Evolutionary conservation across 2,329 filamentous ascomycete genomes (phyloP).

Genomic region (Amesomyces nigricolor): DNA sequence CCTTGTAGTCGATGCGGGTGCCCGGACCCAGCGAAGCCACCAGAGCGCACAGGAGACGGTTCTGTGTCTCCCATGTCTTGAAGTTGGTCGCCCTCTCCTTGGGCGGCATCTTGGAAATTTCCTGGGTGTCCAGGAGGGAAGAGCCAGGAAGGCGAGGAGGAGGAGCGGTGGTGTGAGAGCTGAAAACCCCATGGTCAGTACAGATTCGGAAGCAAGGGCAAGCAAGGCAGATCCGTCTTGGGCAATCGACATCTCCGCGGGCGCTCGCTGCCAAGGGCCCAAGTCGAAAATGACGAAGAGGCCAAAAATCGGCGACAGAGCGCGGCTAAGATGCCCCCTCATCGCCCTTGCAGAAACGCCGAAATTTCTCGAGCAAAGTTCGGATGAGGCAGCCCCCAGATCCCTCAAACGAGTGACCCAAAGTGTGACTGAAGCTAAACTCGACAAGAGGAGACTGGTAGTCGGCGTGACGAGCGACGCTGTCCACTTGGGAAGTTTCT

Average conservation of each 20-base stretch:
- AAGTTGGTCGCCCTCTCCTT: slow-evolving; percentile 44
- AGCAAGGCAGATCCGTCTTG: neutral
- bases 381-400: neutral
- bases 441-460: neutral
- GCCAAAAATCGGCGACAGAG: neutral
- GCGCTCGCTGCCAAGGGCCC: neutral
- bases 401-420: neutral
- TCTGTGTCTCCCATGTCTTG: slow-evolving; percentile 54
- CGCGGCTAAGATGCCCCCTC: neutral
- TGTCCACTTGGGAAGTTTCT: neutral
- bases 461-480: slow-evolving; percentile 1
- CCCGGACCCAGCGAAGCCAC: slow-evolving; percentile 48
- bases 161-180: neutral
- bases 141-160: neutral
- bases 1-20: slow-evolving; percentile 55
- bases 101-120: neutral
- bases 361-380: slow-evolving; percentile 5
- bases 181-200: neutral
- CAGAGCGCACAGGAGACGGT: slow-evolving; percentile 55
- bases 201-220: too few species aligned
- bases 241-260: too few species aligned
- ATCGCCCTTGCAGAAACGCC: neutral
- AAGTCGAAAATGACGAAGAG: neutral
- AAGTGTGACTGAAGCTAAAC: neutral
- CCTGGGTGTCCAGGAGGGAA: neutral